Evolutionary conservation across 352 stramenopile genomes (phyloP), one percentile per base, ranked within the genome.

Genomic region (Phytopythium oedochilum): DNA sequence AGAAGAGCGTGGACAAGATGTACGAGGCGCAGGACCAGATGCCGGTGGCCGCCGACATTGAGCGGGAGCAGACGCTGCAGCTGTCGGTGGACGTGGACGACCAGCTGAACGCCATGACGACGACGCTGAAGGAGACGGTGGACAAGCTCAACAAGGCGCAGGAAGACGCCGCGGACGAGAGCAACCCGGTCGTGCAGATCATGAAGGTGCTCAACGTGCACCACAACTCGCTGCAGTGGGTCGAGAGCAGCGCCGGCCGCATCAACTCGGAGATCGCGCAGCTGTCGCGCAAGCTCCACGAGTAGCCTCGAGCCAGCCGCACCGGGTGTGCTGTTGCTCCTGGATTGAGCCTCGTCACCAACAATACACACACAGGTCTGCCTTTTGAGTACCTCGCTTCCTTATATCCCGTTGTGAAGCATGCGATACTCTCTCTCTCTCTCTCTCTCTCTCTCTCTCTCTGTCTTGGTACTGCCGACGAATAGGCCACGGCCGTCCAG

Each of bases 171-270:
- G 65, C 75, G 17, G 81, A 94, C 50, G 76, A 89, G 23, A 83
- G 63, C 55, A 89, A 94, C 58, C 82, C 84, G 25, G 70, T 92
- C 46, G 81, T 89, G 56, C 85, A 94, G 68, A 91, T 94, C 70
- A 88, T 94, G 72, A 94, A 93, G 63, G 81, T 94, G 43, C 75
- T 94, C 7, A 94, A 94, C 46, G 85, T 94, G 47, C 85, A 94
- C 73, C 83, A 94, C 70, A 88, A 91, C 71, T 94, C 85, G 47
- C 71, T 94, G 17, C 72, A 91, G 55, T 94, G 85, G 85, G 83
- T 94, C 59, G 85, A 94, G 62, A 62, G 66, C 50, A 93, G 84
- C 65, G 74, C 85, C 18, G 63, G 64, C 34, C 72, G 63, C 28
- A 88, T 92, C 68, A 88, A 79, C 65, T 60, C 68, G 42, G 82